Evolutionary conservation across 2,329 filamentous ascomycete species (phyloP).

Genomic region (Rhynchosporium agropyri): DNA sequence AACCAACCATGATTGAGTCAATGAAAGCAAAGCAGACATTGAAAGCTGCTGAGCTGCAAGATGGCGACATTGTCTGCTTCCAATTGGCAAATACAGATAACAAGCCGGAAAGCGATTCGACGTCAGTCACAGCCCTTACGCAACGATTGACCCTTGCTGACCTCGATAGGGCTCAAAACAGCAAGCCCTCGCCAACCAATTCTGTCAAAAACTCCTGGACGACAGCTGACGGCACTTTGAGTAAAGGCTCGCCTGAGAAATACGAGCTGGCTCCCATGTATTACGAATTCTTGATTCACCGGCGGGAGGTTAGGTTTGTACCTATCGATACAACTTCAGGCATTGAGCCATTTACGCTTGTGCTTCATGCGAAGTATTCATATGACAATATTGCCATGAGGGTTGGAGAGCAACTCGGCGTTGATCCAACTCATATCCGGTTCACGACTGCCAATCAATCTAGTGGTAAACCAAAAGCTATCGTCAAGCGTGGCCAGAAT

Average conservation of each 20-base stretch:
- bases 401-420: constrained; percentile 74
- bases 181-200: constrained; percentile 16
- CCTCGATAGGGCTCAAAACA: constrained; percentile 24
- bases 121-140: constrained; percentile 29
- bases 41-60: constrained; percentile 89
- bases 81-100: constrained; percentile 55
- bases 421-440: constrained; percentile 83
- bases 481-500: constrained; percentile 70
- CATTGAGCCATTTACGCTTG: constrained; percentile 71
- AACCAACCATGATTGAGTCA: constrained; percentile 93
- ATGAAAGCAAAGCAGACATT: constrained; percentile 91
- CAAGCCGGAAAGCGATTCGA: constrained; percentile 33
- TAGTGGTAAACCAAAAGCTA: constrained; percentile 74
- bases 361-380: constrained; percentile 82
- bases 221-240: constrained; percentile 1
- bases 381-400: constrained; percentile 87
- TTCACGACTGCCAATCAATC: constrained; percentile 84
- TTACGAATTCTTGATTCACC: constrained; percentile 91
- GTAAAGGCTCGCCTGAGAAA: constrained; percentile 47
- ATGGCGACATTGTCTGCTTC: constrained; percentile 96
- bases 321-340: constrained; percentile 56
- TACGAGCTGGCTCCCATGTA: constrained; percentile 78
- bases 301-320: constrained; percentile 76
- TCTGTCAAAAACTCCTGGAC: not conserved
- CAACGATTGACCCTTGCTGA: constrained; percentile 28